These are phyloP conservation scores for Casuarina cunninghamiana DNA, from an alignment of 306 rosid genomes.

Conservation along the genomic window DNA sequence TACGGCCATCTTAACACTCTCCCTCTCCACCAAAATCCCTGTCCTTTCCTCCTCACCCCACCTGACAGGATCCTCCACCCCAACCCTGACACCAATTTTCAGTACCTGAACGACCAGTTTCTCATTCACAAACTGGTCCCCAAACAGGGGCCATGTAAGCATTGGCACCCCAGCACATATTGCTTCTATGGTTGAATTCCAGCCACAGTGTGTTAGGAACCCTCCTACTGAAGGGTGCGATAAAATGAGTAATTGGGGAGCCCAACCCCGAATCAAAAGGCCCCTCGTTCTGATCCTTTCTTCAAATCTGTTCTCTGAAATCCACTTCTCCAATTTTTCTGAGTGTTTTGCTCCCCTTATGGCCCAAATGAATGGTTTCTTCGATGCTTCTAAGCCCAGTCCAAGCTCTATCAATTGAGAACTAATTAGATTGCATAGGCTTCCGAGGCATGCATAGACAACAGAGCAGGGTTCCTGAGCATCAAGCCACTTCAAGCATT, in stretches of 20 bases:
- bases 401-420: slow-evolving; percentile 39
- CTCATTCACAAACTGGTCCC: slow-evolving; percentile 50
- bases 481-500: slow-evolving; percentile 51
- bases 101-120: slow-evolving; percentile 29
- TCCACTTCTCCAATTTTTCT: slow-evolving; percentile 42
- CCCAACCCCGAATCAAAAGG: slow-evolving; percentile 56
- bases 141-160: slow-evolving; percentile 47
- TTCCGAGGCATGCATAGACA: slow-evolving; percentile 55
- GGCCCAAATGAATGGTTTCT: slow-evolving; percentile 42
- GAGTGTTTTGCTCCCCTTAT: not conserved
- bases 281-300: slow-evolving; percentile 38
- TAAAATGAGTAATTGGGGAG: slow-evolving; percentile 51
- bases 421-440: slow-evolving; percentile 20
- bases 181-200: slow-evolving; percentile 61
- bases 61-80: slow-evolving; percentile 29
- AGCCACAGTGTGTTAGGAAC: slow-evolving; percentile 62
- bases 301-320: slow-evolving; percentile 37
- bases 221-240: slow-evolving; percentile 56
- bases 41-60: slow-evolving; percentile 41
- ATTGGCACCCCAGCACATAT: slow-evolving; percentile 46
- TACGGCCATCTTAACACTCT: slow-evolving; percentile 31
- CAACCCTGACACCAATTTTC: slow-evolving; percentile 34
- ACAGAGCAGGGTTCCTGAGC: slow-evolving; percentile 32
- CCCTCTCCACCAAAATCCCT: slow-evolving; percentile 24
- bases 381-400: slow-evolving; percentile 33